phyloP scores from a whole-genome alignment of 257 asterid genomes.

The Rubia yunnanensis region DNA sequence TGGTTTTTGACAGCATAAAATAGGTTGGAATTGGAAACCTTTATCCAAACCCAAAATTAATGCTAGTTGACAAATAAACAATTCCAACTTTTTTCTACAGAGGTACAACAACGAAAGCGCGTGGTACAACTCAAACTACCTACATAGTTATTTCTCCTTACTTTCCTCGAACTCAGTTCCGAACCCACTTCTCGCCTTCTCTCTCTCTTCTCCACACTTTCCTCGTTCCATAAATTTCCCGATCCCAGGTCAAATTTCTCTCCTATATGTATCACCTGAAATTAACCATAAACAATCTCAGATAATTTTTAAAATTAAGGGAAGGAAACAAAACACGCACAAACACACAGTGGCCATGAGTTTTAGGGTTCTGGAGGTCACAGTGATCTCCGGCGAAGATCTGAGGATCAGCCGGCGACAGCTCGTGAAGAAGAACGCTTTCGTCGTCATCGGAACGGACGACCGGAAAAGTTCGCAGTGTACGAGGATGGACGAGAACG shows the following conservation, averaged over 20 bases:
- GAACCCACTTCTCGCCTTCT: conserved; percentile 36
- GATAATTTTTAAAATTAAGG: too few species aligned
- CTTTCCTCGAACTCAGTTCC: conserved; percentile 1
- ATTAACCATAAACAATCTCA: not conserved
- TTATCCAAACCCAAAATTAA: not conserved
- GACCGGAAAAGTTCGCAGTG: conserved; percentile 12
- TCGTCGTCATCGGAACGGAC: conserved; percentile 38
- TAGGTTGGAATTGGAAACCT: not conserved
- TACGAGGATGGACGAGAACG: conserved; percentile 35
- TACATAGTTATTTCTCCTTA: not conserved
- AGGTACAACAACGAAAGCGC: not conserved
- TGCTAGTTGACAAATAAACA: not conserved
- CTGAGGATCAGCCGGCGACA: conserved; percentile 19
- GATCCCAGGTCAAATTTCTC: not conserved
- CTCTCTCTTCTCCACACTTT: conserved; percentile 23
- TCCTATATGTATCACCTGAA: not conserved
- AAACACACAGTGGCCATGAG: not conserved
- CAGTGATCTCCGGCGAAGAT: conserved; percentile 64
- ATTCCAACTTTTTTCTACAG: not conserved
- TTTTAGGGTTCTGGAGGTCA: conserved; percentile 34
- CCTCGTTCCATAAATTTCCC: conserved; percentile 13
- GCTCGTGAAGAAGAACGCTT: conserved; percentile 35
- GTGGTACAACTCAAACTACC: not conserved
- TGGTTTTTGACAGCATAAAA: not conserved
- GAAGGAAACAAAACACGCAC: not conserved